A percentile compares a stretch with the other conserved stretches of the same genome.
These are phyloP conservation scores for Umbilicus rupestris DNA, from an alignment of 164 flowering plant species.

Conservation along the genomic window DNA sequence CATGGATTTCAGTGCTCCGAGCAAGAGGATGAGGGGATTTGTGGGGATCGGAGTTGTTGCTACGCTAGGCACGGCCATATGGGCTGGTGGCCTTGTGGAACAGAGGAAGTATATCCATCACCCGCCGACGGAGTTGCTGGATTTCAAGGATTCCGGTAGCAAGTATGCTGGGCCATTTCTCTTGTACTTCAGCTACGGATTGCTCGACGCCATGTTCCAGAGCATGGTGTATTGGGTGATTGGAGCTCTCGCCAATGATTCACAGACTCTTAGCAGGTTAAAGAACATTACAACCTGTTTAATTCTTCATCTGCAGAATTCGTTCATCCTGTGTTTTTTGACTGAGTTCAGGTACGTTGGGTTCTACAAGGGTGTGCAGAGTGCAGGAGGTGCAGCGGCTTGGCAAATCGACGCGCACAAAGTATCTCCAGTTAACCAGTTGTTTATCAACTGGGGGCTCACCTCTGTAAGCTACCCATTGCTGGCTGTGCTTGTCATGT, in stretches of 20 bases:
- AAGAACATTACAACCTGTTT: neutral
- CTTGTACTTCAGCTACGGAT: constrained; percentile 6
- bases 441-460: constrained; percentile 63
- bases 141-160: constrained; percentile 2
- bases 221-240: constrained; percentile 8
- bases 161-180: neutral
- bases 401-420: constrained; percentile 73
- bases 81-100: constrained; percentile 28
- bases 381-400: constrained; percentile 90
- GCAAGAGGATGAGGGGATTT: constrained; percentile 14
- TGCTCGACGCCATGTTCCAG: neutral
- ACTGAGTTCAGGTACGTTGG: constrained; percentile 56
- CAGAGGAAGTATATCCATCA: neutral
- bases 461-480: constrained; percentile 76
- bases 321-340: neutral
- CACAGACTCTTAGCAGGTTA: constrained; percentile 19
- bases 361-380: constrained; percentile 89
- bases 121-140: neutral
- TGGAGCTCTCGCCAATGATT: constrained; percentile 1
- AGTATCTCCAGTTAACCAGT: constrained; percentile 37
- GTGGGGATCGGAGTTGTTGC: constrained; percentile 25
- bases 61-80: constrained; percentile 53
- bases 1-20: constrained; percentile 68
- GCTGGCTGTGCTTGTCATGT: constrained; percentile 36
- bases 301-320: neutral